phyloP scores from a whole-genome alignment of 1,284 basidiomycete species.

The Anthracocystis setariae region DNA sequence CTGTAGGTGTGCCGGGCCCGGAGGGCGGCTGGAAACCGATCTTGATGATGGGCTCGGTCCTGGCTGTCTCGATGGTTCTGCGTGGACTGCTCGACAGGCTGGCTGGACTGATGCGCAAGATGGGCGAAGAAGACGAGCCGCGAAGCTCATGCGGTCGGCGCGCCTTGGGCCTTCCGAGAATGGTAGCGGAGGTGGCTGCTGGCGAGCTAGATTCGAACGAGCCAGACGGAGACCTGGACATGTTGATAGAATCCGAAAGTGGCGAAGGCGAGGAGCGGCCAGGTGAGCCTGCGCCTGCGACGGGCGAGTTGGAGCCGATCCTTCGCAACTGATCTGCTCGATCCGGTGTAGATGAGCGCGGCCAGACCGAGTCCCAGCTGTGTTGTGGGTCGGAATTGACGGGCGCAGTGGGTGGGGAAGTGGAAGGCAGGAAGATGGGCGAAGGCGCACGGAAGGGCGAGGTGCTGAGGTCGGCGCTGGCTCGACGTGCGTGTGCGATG shows the following conservation, averaged over 20 bases:
- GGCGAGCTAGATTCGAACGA: constrained; percentile 38
- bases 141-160: constrained; percentile 46
- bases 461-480: constrained; percentile 27
- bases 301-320: constrained; percentile 36
- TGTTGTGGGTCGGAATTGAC: constrained; percentile 51
- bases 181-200: constrained; percentile 15
- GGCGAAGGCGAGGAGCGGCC: constrained; percentile 31
- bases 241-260: constrained; percentile 24
- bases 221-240: constrained; percentile 39
- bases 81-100: constrained; percentile 24
- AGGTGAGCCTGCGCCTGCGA: constrained; percentile 29
- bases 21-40: constrained; percentile 36
- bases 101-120: constrained; percentile 31
- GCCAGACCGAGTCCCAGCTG: constrained; percentile 60
- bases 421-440: constrained; percentile 37
- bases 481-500: constrained; percentile 31
- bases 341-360: constrained; percentile 41
- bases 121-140: constrained; percentile 40
- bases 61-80: constrained; percentile 35
- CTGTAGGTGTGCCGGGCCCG: constrained; percentile 1
- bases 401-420: constrained; percentile 31
- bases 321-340: constrained; percentile 36
- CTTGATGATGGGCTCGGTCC: constrained; percentile 30
- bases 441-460: constrained; percentile 38
- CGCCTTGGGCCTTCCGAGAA: constrained; percentile 40